Base-by-base conservation (phyloP, 73 alveolate species). In the Stentor coeruleus region DNA sequence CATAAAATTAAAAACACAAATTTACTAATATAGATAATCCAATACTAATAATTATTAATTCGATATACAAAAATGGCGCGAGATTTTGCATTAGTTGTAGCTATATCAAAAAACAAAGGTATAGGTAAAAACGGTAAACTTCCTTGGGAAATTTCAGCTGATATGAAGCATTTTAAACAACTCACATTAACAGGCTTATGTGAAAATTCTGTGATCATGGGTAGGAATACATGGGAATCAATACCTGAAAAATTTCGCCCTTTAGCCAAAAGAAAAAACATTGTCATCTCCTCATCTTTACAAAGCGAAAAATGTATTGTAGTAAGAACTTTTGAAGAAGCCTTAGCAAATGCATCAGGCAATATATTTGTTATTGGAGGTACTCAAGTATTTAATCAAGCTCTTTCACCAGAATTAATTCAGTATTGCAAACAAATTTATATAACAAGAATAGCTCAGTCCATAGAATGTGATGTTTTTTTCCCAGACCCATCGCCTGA, bases 171-270 rank as follows among this genome's bases (percentile, higher is more conserved):
- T 58, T 87, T 87, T 66, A 87, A 87, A 59, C 60, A 35, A 37
- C 80, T 87, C 36, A 87, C 93, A 36, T 33, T 66, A 26, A 58
- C 93, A 3, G 73, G 81, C 59, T 82, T 60, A 1, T 38, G 36
- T 26, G 41, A 58, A 35, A 90, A 86, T 58, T 93, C 95, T 33
- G 93, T 91, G 37, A 83, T 90, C 38, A 90, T 93, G 97, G 98
- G 97, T 15, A 87, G 97, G 66, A 95, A 93, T 59, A 96, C 98
- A 20, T 96, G 97, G 96, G 98, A 93, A 41, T 89, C 97, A 55
- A 82, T 95, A 35, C 99, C 99, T 1, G 81, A 59, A 73, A 85
- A 86, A 36, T 74, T 41, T 74, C 84, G 93, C 41, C 98, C 98
- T 2, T 87, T 96, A 28, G 57, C 83, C 2, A 84, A 86, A 35